Evolutionary conservation across 371 early-diverging fungal genomes (phyloP).

Genomic region (Mortierella polycephala): DNA sequence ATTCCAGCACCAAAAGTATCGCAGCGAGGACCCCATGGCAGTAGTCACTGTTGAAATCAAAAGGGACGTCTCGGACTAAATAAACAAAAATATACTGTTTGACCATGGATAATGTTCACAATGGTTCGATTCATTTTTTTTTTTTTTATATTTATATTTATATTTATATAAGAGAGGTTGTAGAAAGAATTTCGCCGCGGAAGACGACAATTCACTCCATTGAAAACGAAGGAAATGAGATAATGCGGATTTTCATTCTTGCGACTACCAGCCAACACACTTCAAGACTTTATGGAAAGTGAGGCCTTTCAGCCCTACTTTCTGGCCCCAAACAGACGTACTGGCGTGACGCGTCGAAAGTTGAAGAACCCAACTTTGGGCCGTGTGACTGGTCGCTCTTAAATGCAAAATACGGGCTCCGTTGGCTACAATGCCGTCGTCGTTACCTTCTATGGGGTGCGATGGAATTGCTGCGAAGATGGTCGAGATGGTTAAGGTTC

Average conservation of each 20-base stretch:
- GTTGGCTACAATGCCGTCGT: not conserved
- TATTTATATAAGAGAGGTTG: not conserved
- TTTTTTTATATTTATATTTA: slow-evolving; percentile 3
- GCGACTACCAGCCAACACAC: slow-evolving; percentile 30
- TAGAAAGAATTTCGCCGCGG: slow-evolving; percentile 18
- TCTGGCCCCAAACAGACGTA: slow-evolving; percentile 14
- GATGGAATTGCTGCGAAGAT: no score
- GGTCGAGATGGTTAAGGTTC: no score
- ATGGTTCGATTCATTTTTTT: not conserved
- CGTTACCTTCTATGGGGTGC: no score
- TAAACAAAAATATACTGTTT: not conserved
- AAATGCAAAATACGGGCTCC: not conserved
- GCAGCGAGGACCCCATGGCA: slow-evolving; percentile 4
- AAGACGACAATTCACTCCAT: slow-evolving; percentile 44
- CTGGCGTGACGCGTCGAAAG: slow-evolving; percentile 34
- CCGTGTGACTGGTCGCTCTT: slow-evolving; percentile 10
- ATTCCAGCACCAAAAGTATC: slow-evolving; percentile 27
- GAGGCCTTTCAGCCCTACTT: not conserved
- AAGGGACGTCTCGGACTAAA: not conserved
- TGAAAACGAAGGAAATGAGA: slow-evolving; percentile 34
- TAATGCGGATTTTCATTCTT: slow-evolving; percentile 24
- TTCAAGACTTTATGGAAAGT: not conserved
- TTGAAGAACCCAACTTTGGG: slow-evolving; percentile 4
- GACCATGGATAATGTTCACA: not conserved
- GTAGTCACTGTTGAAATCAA: not conserved